phyloP scores from a whole-genome alignment of 1,139 yeast genomes.

The Hansenula lynferdii region DNA sequence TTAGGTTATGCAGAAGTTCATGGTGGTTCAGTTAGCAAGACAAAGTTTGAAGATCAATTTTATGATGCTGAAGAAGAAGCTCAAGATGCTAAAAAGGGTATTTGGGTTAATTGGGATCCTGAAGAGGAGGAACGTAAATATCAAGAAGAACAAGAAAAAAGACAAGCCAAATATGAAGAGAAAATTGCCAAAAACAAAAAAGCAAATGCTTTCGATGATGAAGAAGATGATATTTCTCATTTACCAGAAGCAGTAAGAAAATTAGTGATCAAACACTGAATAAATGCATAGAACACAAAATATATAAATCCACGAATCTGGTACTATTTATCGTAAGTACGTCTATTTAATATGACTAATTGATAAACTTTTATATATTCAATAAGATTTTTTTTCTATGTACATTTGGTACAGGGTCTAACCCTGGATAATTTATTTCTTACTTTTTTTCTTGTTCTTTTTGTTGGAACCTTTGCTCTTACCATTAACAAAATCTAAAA shows the following conservation, averaged over 20 bases:
- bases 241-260: constrained; percentile 26
- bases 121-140: constrained; percentile 29
- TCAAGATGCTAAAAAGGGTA: constrained; percentile 46
- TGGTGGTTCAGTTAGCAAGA: constrained; percentile 57
- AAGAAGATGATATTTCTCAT: constrained; percentile 23
- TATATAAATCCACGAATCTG: too few relatives aligned
- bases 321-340: too few relatives aligned
- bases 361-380: background rate
- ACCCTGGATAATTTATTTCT: constrained; percentile 3
- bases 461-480: constrained; percentile 22
- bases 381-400: background rate
- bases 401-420: background rate
- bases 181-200: constrained; percentile 17
- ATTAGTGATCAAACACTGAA: constrained; percentile 15
- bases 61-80: constrained; percentile 63
- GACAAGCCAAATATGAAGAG: constrained; percentile 20
- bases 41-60: constrained; percentile 50
- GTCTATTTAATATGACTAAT: too few relatives aligned
- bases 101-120: constrained; percentile 61
- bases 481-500: constrained; percentile 63
- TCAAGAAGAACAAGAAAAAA: constrained; percentile 25
- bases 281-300: background rate
- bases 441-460: constrained; percentile 19
- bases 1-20: constrained; percentile 66
- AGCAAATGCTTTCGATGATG: constrained; percentile 19